A percentile compares a stretch with the other conserved stretches of the same genome.
Conservation (phyloP, 1,139 yeast species). For the Casaregolazyma suthepensis region DNA sequence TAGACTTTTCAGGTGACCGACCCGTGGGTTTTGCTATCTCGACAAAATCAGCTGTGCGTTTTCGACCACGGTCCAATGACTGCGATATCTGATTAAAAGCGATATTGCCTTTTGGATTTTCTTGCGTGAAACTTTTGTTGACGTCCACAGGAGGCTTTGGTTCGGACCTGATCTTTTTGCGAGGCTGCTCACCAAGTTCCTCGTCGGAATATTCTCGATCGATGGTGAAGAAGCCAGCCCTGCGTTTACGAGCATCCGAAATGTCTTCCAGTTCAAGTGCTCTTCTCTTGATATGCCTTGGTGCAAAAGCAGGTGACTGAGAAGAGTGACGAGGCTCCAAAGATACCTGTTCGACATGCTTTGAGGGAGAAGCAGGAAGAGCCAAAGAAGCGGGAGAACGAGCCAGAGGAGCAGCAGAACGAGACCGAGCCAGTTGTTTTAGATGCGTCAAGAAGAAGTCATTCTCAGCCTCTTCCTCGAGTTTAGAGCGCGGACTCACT, state of each 20-base stretch:
- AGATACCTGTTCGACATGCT: background rate
- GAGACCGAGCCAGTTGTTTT: background rate
- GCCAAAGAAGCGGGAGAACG: background rate
- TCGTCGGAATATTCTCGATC: slow-evolving; percentile 25
- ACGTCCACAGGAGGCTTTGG: background rate
- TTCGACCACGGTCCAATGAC: background rate
- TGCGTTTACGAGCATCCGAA: slow-evolving; percentile 22
- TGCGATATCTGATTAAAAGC: background rate
- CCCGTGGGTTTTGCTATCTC: background rate
- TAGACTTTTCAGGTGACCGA: background rate
- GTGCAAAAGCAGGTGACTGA: background rate
- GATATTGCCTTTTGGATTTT: background rate
- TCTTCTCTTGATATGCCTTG: background rate
- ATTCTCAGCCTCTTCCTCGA: background rate
- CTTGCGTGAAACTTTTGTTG: background rate
- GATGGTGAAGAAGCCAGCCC: slow-evolving; percentile 29
- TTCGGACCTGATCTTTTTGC: slow-evolving; percentile 2
- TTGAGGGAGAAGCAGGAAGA: background rate
- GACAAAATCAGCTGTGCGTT: background rate
- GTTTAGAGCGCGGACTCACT: background rate
- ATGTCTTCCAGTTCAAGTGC: slow-evolving; percentile 11
- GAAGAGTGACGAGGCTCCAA: background rate
- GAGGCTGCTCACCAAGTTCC: slow-evolving; percentile 13
- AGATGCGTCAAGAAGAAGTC: background rate
- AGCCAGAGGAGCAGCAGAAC: background rate